Conservation (phyloP, 495 filamentous ascomycete species). For the Lasiosphaeriaceae sp. region DNA sequence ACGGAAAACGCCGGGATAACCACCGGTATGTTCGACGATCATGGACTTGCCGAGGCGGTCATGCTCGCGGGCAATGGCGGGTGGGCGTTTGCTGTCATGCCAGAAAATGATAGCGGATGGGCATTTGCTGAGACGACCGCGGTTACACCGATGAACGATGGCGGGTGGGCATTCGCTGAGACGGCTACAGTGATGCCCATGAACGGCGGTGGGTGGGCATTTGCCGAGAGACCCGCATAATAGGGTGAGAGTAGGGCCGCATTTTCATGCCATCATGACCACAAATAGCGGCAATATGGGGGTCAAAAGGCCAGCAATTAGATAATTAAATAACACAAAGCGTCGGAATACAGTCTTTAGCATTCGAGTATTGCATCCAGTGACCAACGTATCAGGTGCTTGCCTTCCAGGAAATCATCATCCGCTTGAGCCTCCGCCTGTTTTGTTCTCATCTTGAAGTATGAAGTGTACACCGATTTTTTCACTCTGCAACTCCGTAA, state of each 20-base stretch:
- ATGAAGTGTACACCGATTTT: constrained; percentile 1
- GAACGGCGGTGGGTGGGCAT: neutral
- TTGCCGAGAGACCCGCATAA: constrained; percentile 1
- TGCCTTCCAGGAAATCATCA: neutral
- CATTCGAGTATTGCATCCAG: neutral
- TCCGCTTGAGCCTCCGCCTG: neutral
- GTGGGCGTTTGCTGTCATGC: neutral
- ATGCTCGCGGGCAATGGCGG: neutral
- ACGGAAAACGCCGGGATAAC: too few species aligned
- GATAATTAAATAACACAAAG: too few species aligned
- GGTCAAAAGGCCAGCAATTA: too few species aligned
- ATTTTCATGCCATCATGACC: too few species aligned
- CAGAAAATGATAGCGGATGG: neutral
- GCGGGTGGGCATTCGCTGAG: neutral
- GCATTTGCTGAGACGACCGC: constrained; percentile 1
- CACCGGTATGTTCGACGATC: neutral
- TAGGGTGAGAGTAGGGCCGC: too few species aligned
- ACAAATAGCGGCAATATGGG: neutral
- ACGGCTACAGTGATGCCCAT: neutral
- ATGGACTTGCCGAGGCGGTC: neutral
- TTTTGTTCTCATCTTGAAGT: constrained; percentile 1
- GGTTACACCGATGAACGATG: too few species aligned
- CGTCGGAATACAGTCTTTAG: neutral
- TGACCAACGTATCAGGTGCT: too few species aligned
- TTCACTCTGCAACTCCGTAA: constrained; percentile 3